Percentiles rank a stretch among this genome's conserved stretches.
Conservation (phyloP, 2,329 filamentous ascomycete genomes). For the Sphaceloma murrayae region DNA sequence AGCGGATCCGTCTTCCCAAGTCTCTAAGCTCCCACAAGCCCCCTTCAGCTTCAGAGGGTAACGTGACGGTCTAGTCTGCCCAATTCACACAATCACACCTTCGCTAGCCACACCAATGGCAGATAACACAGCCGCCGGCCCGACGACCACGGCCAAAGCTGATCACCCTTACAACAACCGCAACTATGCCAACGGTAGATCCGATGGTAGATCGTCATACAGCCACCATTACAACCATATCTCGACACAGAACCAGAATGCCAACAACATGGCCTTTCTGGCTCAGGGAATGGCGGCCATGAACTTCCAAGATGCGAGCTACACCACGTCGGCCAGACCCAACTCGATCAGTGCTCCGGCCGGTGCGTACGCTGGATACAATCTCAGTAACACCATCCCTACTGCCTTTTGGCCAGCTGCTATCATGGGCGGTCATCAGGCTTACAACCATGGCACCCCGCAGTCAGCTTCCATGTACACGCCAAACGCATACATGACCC, state of each 20-base stretch:
- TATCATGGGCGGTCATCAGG: slow-evolving; percentile 25
- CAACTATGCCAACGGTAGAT: slow-evolving; percentile 25
- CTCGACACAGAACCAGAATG: slow-evolving; percentile 22
- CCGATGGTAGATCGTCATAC: slow-evolving; percentile 20
- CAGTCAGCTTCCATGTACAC: slow-evolving; percentile 38
- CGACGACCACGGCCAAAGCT: slow-evolving; percentile 28
- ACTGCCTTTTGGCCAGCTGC: slow-evolving; percentile 26
- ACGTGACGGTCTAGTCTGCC: neutral
- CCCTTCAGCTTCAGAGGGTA: neutral
- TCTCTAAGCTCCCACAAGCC: too few species aligned
- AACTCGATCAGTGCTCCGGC: slow-evolving; percentile 25
- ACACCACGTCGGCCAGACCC: slow-evolving; percentile 29
- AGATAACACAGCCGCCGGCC: slow-evolving; percentile 2
- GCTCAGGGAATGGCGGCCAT: slow-evolving; percentile 34
- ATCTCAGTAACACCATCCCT: slow-evolving; percentile 25
- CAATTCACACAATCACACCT: neutral
- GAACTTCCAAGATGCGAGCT: slow-evolving; percentile 29
- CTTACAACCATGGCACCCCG: slow-evolving; percentile 23
- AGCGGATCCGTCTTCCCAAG: too few species aligned
- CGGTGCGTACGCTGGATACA: slow-evolving; percentile 25
- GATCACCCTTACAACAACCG: slow-evolving; percentile 27
- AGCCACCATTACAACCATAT: slow-evolving; percentile 29
- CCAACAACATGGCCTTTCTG: slow-evolving; percentile 29
- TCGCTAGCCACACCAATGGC: neutral
- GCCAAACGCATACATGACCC: slow-evolving; percentile 36